Evolutionary conservation across 2,329 filamentous ascomycete species (phyloP).

Genomic region (Sporothrix dimorphospora): DNA sequence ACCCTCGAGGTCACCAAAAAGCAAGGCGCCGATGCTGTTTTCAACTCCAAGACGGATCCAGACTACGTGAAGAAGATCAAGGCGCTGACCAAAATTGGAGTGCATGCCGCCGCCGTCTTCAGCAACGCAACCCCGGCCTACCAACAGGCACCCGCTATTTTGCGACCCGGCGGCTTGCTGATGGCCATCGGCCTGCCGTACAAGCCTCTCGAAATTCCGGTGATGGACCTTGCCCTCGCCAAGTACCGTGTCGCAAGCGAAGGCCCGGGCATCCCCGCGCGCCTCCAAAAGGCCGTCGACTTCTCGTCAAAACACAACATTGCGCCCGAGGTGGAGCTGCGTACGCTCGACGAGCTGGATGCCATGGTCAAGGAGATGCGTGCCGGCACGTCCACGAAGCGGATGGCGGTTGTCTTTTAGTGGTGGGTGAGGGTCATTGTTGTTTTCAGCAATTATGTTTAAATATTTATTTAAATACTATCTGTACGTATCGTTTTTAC

Average conservation of each 20-base stretch:
- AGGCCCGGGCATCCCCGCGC: slow-evolving; percentile 47
- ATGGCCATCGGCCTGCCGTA: slow-evolving; percentile 49
- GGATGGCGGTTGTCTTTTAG: slow-evolving; percentile 25
- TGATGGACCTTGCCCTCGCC: slow-evolving; percentile 46
- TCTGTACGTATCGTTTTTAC: no score
- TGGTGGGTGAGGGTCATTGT: no score
- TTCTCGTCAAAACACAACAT: slow-evolving; percentile 49
- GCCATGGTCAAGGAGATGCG: slow-evolving; percentile 47
- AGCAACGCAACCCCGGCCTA: slow-evolving; percentile 45
- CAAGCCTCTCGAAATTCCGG: slow-evolving; percentile 43
- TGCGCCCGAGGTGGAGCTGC: slow-evolving; percentile 45
- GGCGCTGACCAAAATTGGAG: slow-evolving; percentile 46
- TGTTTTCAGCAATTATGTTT: no score
- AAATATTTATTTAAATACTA: no score
- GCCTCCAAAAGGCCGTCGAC: slow-evolving; percentile 48
- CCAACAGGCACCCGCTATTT: slow-evolving; percentile 41
- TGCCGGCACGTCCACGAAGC: slow-evolving; percentile 32
- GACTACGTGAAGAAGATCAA: slow-evolving; percentile 46
- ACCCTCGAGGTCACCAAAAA: slow-evolving; percentile 46
- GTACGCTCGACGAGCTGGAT: slow-evolving; percentile 44
- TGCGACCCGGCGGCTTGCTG: slow-evolving; percentile 45
- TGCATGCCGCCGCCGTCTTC: slow-evolving; percentile 48
- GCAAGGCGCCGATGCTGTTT: slow-evolving; percentile 47
- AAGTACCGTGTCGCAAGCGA: slow-evolving; percentile 47
- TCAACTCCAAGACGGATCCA: slow-evolving; percentile 46